Conservation (phyloP, 2,329 filamentous ascomycete genomes). For the Aaosphaeria arxii region DNA sequence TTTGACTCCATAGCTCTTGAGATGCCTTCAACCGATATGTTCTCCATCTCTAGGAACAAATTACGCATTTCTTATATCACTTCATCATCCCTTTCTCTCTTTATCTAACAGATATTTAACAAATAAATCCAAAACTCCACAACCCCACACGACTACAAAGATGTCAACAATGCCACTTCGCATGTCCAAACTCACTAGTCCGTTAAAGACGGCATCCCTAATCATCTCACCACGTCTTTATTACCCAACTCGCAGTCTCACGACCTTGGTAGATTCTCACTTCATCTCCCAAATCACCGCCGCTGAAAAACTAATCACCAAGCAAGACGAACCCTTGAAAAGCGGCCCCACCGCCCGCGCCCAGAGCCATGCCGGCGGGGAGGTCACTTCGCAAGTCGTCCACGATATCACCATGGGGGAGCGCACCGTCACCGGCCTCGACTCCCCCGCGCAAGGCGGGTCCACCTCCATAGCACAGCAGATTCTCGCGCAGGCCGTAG, state of each 20-base stretch:
- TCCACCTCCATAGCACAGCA: slow-evolving; percentile 41
- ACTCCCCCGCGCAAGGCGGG: slow-evolving; percentile 32
- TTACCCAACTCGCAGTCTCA: slow-evolving; percentile 11
- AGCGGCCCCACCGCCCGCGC: slow-evolving; percentile 43
- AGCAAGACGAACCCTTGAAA: slow-evolving; percentile 30
- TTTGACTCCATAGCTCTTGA: too few relatives aligned
- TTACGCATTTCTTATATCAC: too few relatives aligned
- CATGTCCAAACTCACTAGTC: slow-evolving; percentile 6
- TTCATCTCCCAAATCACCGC: slow-evolving; percentile 42
- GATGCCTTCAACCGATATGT: too few relatives aligned
- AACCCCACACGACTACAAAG: too few relatives aligned
- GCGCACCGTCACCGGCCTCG: slow-evolving; percentile 37
- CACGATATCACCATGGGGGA: slow-evolving; percentile 44
- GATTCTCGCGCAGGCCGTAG: slow-evolving; percentile 6
- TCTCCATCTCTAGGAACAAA: too few relatives aligned
- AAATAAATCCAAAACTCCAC: too few relatives aligned
- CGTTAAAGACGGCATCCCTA: slow-evolving; percentile 7
- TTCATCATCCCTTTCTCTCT: too few relatives aligned
- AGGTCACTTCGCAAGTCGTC: slow-evolving; percentile 32
- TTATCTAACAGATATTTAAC: too few relatives aligned
- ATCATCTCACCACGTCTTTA: slow-evolving; percentile 9
- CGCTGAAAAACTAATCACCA: slow-evolving; percentile 40
- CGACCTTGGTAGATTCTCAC: slow-evolving; percentile 31
- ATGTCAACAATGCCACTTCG: slow-evolving; percentile 12
- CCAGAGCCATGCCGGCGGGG: slow-evolving; percentile 34